Evolutionary conservation across 768 basidiomycete genomes (phyloP).

Genomic region (Naematelia encephala): DNA sequence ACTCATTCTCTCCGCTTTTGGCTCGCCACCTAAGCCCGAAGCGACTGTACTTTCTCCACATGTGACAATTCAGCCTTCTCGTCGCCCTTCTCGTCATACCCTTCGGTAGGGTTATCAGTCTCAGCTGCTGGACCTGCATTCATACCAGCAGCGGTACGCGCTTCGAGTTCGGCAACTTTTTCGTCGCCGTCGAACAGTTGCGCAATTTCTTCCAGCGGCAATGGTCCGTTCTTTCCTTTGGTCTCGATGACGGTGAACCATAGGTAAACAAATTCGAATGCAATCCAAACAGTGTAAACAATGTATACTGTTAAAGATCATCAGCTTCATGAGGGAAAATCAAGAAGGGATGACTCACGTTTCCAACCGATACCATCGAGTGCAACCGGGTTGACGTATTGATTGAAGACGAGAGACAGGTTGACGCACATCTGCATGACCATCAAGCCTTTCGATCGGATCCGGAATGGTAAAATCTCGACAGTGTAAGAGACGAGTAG

Average conservation of each 20-base stretch:
- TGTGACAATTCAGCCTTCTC: not conserved
- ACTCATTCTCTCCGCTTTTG: too few species aligned
- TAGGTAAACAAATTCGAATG: constrained; percentile 37
- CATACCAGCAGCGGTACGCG: not conserved
- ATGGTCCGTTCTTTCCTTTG: constrained; percentile 24
- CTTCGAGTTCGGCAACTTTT: not conserved
- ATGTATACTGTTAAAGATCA: constrained; percentile 12
- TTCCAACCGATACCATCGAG: constrained; percentile 36
- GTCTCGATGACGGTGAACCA: constrained; percentile 43
- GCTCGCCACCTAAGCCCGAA: not conserved
- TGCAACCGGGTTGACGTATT: constrained; percentile 44
- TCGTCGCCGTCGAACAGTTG: constrained; percentile 24
- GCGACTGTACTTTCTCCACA: not conserved
- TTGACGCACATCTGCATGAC: constrained; percentile 29
- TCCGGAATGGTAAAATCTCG: constrained; percentile 36
- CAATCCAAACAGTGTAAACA: constrained; percentile 30
- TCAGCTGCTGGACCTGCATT: not conserved
- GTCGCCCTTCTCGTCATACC: not conserved
- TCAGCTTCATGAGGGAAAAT: too few species aligned
- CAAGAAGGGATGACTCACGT: not conserved
- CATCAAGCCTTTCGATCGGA: constrained; percentile 38
- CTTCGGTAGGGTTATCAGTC: not conserved
- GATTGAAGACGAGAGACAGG: constrained; percentile 30
- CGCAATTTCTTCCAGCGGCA: constrained; percentile 33
- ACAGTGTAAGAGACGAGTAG: constrained; percentile 37